Conservation (phyloP, 2,329 filamentous ascomycete species). For the Dothistroma septosporum region DNA sequence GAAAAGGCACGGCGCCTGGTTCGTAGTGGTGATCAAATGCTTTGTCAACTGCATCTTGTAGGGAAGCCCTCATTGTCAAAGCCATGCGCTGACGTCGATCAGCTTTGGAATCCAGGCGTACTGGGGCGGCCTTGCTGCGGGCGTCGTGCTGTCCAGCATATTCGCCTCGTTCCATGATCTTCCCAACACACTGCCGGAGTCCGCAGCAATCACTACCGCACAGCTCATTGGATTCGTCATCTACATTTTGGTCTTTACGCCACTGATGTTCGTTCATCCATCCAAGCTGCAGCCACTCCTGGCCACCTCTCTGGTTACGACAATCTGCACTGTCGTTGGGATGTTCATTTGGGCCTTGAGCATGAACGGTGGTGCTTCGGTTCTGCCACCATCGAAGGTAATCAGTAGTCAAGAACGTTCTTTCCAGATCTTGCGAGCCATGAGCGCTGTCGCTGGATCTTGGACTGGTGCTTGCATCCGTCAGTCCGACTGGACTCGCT, state of each 20-base stretch:
- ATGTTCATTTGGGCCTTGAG: constrained; percentile 4
- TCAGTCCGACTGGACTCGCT: constrained; percentile 8
- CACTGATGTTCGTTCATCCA: constrained; percentile 5
- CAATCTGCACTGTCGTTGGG: constrained; percentile 2
- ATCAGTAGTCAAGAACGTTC: not conserved
- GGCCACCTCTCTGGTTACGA: not conserved
- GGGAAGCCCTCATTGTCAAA: too few species aligned
- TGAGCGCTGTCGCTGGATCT: constrained; percentile 1
- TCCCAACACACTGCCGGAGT: constrained; percentile 22
- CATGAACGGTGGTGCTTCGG: constrained; percentile 2
- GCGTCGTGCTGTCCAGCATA: constrained; percentile 21
- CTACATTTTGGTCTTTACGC: constrained; percentile 6
- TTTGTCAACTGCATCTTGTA: constrained; percentile 22
- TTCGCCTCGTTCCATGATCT: constrained; percentile 22
- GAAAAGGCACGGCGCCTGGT: constrained; percentile 10
- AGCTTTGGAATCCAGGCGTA: constrained; percentile 22
- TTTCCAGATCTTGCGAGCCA: constrained; percentile 4
- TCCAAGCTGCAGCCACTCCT: constrained; percentile 6
- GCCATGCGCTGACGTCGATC: not conserved
- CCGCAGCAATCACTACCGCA: constrained; percentile 11
- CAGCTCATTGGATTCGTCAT: constrained; percentile 8
- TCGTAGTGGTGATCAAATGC: constrained; percentile 24
- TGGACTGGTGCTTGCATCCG: constrained; percentile 3
- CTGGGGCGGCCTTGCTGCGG: constrained; percentile 21
- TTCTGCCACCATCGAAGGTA: not conserved